phyloP scores from a whole-genome alignment of 1,284 basidiomycete species.

The Hypsizygus ulmarius region DNA sequence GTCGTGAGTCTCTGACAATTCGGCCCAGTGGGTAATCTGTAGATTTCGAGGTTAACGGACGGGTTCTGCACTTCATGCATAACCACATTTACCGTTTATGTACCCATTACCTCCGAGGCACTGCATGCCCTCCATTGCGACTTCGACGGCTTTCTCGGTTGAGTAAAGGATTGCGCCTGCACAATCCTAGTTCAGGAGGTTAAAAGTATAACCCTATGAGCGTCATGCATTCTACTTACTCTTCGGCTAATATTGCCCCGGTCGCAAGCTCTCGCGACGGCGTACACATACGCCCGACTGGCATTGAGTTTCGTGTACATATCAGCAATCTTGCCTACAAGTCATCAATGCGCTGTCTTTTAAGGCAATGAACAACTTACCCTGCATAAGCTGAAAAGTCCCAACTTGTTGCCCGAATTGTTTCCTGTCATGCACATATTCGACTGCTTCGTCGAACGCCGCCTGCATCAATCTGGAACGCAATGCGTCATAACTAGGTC shows the following conservation, averaged over 20 bases:
- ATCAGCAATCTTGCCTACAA: conserved; percentile 75
- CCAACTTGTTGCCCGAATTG: conserved; percentile 88
- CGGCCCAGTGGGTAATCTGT: conserved; percentile 86
- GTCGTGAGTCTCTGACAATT: conserved; percentile 77
- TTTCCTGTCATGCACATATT: conserved; percentile 88
- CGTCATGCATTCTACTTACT: conserved; percentile 44
- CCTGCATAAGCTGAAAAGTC: conserved; percentile 97
- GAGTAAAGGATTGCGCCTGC: conserved; percentile 91
- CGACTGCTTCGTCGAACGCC: conserved; percentile 85
- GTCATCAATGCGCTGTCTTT: conserved; percentile 2
- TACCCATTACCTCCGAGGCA: conserved; percentile 92
- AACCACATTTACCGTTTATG: conserved; percentile 67
- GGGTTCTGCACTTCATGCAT: not conserved
- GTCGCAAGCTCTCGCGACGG: conserved; percentile 88
- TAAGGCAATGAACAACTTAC: conserved; percentile 34
- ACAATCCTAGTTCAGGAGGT: conserved; percentile 62
- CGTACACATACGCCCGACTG: conserved; percentile 89
- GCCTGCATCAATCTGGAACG: conserved; percentile 85
- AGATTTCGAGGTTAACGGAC: conserved; percentile 3
- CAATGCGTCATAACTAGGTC: conserved; percentile 9
- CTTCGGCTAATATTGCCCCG: conserved; percentile 76
- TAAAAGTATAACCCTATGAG: not conserved
- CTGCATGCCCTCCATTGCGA: conserved; percentile 90
- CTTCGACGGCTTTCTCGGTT: conserved; percentile 86
- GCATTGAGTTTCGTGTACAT: conserved; percentile 96